phyloP scores from a whole-genome alignment of 2,329 filamentous ascomycete species.

The Diaporthe batatas region DNA sequence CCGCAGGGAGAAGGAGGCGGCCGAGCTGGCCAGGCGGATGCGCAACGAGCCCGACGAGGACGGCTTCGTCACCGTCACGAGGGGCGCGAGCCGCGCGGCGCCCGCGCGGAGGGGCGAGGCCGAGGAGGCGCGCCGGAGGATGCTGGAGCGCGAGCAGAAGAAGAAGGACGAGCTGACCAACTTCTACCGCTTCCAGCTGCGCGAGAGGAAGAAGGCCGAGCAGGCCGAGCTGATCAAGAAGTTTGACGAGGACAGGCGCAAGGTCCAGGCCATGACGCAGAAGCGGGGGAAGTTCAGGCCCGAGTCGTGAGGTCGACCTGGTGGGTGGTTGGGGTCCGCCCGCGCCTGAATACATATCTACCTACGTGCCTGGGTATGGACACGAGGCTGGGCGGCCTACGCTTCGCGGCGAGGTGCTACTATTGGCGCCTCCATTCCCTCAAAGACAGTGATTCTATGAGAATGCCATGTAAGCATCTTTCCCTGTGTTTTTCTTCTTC shows the following conservation, averaged over 20 bases:
- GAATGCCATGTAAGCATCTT: not conserved
- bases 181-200: slow-evolving; percentile 87
- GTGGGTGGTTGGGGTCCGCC: too few relatives aligned
- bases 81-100: slow-evolving; percentile 77
- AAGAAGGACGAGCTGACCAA: slow-evolving; percentile 74
- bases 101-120: slow-evolving; percentile 81
- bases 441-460: not conserved
- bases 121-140: slow-evolving; percentile 68
- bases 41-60: slow-evolving; percentile 91
- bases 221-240: slow-evolving; percentile 76
- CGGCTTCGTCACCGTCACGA: slow-evolving; percentile 92
- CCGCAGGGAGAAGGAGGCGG: slow-evolving; percentile 75
- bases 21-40: slow-evolving; percentile 71
- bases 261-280: slow-evolving; percentile 78
- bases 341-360: not conserved
- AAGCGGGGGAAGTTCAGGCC: slow-evolving; percentile 73
- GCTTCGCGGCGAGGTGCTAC: not conserved
- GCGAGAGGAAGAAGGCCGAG: slow-evolving; percentile 83
- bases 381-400: not conserved
- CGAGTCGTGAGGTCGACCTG: slow-evolving; percentile 53
- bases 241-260: slow-evolving; percentile 83
- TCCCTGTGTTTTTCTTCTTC: slow-evolving; percentile 25
- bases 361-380: not conserved
- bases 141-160: slow-evolving; percentile 74
- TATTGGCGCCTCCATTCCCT: not conserved